Percentiles rank a stretch among this genome's conserved stretches.
Conservation (phyloP, 305 asterid species). For the Striga hermonthica region DNA sequence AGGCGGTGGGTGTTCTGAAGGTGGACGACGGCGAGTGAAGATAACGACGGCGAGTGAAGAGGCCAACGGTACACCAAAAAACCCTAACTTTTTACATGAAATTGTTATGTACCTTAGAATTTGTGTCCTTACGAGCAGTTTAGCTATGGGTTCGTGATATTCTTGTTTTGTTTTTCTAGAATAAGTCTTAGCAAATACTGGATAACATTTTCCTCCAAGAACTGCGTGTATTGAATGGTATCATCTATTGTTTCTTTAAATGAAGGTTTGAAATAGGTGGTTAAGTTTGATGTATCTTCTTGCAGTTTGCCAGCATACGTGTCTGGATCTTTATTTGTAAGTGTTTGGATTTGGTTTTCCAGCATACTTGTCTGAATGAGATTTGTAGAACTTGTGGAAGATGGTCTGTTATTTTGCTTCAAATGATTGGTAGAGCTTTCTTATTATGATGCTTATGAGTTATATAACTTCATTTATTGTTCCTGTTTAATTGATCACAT, state of each 20-base stretch:
- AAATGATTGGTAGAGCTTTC: not conserved
- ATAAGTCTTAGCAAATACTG: conserved; percentile 31
- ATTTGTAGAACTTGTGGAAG: not conserved
- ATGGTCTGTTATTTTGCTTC: conserved; percentile 1
- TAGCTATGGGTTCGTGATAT: conserved; percentile 14
- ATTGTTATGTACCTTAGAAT: no score
- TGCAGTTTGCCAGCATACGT: not conserved
- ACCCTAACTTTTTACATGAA: no score
- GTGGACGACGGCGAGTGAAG: no score
- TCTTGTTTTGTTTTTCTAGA: conserved; percentile 23
- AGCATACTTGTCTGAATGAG: conserved; percentile 11
- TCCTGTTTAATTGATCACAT: not conserved
- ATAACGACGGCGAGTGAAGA: no score
- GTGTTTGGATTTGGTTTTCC: conserved; percentile 12
- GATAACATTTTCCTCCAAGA: conserved; percentile 25
- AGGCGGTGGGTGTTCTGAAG: no score
- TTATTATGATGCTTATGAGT: not conserved
- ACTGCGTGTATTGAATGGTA: conserved; percentile 17
- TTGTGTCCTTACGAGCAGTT: conserved; percentile 24
- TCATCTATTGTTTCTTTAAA: conserved; percentile 9
- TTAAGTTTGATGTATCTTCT: not conserved
- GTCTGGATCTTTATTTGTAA: not conserved
- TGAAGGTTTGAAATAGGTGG: conserved; percentile 16
- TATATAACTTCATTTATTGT: not conserved
- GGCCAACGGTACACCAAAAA: no score